These are phyloP conservation scores for Narthecium ossifragum DNA, from an alignment of 106 monocot genomes.

Conservation along the genomic window DNA sequence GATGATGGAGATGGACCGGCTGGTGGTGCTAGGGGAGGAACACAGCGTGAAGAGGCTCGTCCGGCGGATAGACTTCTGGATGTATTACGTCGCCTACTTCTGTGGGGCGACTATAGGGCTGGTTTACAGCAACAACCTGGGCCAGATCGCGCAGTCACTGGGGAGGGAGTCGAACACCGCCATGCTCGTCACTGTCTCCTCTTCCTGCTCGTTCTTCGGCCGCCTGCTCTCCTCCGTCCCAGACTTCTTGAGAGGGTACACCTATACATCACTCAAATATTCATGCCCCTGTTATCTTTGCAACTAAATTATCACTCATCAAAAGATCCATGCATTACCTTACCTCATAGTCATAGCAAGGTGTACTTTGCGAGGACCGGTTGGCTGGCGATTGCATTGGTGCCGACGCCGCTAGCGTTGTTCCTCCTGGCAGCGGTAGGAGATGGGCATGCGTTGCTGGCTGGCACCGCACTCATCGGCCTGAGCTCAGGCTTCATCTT, in stretches of 20 bases:
- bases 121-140: conserved; percentile 84
- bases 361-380: conserved; percentile 64
- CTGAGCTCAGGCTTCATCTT: conserved; percentile 89
- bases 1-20: conserved; percentile 20
- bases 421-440: conserved; percentile 38
- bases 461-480: conserved; percentile 57
- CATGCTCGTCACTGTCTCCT: conserved; percentile 61
- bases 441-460: conserved; percentile 22
- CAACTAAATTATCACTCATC: too few species aligned
- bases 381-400: conserved; percentile 51
- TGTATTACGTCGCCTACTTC: conserved; percentile 73
- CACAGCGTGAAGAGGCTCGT: conserved; percentile 43
- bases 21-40: conserved; percentile 55
- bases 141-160: conserved; percentile 80
- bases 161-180: conserved; percentile 28
- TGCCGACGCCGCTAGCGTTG: conserved; percentile 63
- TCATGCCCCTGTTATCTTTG: too few species aligned
- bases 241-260: conserved; percentile 53
- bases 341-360: conserved; percentile 21
- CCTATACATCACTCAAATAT: too few species aligned
- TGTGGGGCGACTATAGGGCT: conserved; percentile 80
- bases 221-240: conserved; percentile 66
- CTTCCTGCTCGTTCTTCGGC: conserved; percentile 89
- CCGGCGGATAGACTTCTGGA: conserved; percentile 57
- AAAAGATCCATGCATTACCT: too few species aligned